Base-by-base conservation (phyloP, 129 eudicot genomes). In the Escallonia herrerae region DNA sequence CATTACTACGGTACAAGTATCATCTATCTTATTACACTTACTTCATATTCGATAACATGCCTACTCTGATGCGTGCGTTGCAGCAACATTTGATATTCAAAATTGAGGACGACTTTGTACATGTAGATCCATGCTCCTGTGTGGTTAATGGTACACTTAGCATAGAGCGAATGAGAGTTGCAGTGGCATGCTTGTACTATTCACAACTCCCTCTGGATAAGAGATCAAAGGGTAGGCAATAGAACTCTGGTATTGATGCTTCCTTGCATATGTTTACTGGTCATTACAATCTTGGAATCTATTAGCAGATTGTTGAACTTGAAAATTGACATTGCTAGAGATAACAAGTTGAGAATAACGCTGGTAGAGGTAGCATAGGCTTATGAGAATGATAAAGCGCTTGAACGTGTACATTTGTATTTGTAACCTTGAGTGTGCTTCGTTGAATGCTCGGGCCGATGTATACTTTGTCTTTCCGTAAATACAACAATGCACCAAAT, bases 141-240 rank as follows among this genome's bases (percentile, higher is more conserved):
- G 69, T 56, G 50, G 61, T 64, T 66, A 81, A 77, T 56, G 78
- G 67, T 81, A 82, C 81, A 74, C 80, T 81, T 40, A 67, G 72
- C 77, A 69, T 81, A 53, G 87, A 81, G 44, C 49, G 76, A 62
- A 14, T 94, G 69, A 86, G 83, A 78, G 82, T 79, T 72, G 90
- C 86, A 68, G 83, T 83, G 13, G 97, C 99, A 67, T 89, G 97
- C 84, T 64, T 81, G 51, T 89, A 86, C 83, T 94, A 70, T 60
- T 65, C 86, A 71, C 81, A 76, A 65, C 90, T 89, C 47, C 63
- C 77, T 15, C 64, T 61, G 63, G 87, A 86, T 81, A 89, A 82
- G 74, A 83, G 96, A 78, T 80, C 87, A 42, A 88, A 64, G 76
- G 96, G 99, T 89, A 94, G 40, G 63, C 41, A 67, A 40, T 44